Base-by-base conservation (phyloP, 805 yeast genomes). In the Saturnispora quitensis region DNA sequence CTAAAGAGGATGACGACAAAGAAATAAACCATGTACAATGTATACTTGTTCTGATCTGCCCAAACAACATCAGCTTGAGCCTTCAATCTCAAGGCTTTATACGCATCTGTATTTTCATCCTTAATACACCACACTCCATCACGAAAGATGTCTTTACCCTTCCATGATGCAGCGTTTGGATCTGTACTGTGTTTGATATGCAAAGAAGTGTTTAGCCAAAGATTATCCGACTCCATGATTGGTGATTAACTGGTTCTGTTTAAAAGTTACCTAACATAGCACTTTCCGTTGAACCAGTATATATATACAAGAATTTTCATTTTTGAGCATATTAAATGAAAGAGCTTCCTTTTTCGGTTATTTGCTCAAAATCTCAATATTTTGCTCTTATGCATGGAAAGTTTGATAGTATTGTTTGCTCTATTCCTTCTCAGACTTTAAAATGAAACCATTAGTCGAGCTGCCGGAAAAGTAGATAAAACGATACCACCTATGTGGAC, bases 11-110 rank as follows among this genome's bases (percentile, higher is more conserved):
- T 58, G 2, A 69, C 76, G 9, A 62, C 68, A 4, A 73, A 72
- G 54, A 68, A 70, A 54, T 75, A 75, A 0, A 69, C 55, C 15
- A 75, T 66, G 50, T 68, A 68, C 33, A 66, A 62, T 2, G 71
- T 77, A 55, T 71, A 75, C 1, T 45, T 25, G 63, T 47, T 52
- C 56, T 38, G 62, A 50, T 66, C 68, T 60, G 70, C 63, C 40
- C 59, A 62, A 2, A 58, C 43, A 40, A 66, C 58, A 4, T 57
- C 62, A 0, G 60, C 59, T 51, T 72, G 76, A 53, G 71, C 70
- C 10, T 44, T 53, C 10, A n/a, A 52, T 5, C 45, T 20, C 25
- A 59, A 57, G 20, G 46, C 54, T 53, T 44, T 52, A 50, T 64
- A 73, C 24, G 50, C 60, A 7, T 53, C 61, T 6, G 62, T 51